Evolutionary conservation across 75 land plant genomes (phyloP).

Genomic region (Cryptomeria japonica): DNA sequence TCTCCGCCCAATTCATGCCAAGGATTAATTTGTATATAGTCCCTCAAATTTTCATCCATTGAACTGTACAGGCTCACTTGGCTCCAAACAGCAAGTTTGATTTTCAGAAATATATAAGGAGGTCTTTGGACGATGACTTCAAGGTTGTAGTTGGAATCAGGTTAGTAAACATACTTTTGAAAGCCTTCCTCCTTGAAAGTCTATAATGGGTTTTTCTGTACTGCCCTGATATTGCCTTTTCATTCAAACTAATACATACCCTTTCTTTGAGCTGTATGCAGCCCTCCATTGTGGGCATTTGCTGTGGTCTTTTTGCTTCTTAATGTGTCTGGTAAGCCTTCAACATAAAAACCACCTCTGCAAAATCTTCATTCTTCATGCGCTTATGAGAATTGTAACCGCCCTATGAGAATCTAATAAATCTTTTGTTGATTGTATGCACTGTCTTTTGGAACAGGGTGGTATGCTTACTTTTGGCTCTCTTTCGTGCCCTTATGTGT

Average conservation of each 20-base stretch:
- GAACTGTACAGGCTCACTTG: slow-evolving; percentile 58
- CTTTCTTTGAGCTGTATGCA: no score
- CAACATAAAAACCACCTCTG: no score
- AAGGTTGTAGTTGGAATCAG: slow-evolving; percentile 79
- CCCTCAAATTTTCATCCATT: neutral
- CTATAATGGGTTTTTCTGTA: no score
- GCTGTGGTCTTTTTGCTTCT: no score
- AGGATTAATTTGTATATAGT: neutral
- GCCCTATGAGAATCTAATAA: no score
- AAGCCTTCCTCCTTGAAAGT: neutral
- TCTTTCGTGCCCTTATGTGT: slow-evolving; percentile 61
- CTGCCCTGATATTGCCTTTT: no score
- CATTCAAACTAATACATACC: no score
- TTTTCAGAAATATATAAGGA: slow-evolving; percentile 70
- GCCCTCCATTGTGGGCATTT: no score
- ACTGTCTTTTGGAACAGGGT: slow-evolving; percentile 36
- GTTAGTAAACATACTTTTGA: slow-evolving; percentile 16
- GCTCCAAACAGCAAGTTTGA: slow-evolving; percentile 53
- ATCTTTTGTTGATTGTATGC: no score
- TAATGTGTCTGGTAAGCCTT: no score
- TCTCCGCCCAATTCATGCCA: neutral
- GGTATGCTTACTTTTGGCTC: slow-evolving; percentile 51
- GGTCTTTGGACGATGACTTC: slow-evolving; percentile 82
- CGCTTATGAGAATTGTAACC: no score
- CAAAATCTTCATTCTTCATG: no score